phyloP scores from a whole-genome alignment of 2,329 filamentous ascomycete genomes.

The Apiospora saccharicola region DNA sequence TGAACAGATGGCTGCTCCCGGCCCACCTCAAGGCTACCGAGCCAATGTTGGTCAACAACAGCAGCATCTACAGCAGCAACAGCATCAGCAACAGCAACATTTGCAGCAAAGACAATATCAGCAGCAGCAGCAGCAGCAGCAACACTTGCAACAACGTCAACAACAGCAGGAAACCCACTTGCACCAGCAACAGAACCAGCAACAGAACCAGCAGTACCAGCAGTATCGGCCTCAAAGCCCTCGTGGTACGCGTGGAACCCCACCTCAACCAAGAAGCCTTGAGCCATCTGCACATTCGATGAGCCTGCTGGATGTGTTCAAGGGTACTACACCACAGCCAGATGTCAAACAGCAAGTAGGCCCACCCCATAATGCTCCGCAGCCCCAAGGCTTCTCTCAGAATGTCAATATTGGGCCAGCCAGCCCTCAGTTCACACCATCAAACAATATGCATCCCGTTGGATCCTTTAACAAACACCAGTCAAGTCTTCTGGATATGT shows the following conservation, averaged over 20 bases:
- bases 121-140: conserved; percentile 30
- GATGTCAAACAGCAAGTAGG: conserved; percentile 21
- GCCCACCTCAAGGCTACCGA: conserved; percentile 12
- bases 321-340: conserved; percentile 41
- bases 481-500: conserved; percentile 60
- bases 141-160: conserved; percentile 30
- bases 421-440: conserved; percentile 18
- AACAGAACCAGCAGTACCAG: conserved; percentile 33
- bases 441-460: conserved; percentile 29
- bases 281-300: conserved; percentile 39
- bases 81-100: conserved; percentile 4
- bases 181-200: conserved; percentile 40
- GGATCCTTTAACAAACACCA: conserved; percentile 51
- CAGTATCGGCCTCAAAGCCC: conserved; percentile 31
- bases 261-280: conserved; percentile 28
- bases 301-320: conserved; percentile 51
- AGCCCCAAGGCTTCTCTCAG: conserved; percentile 21
- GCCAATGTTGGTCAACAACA: conserved; percentile 23
- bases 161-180: conserved; percentile 35
- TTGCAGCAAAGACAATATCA: conserved; percentile 25
- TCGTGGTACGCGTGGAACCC: conserved; percentile 27
- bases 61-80: conserved; percentile 20
- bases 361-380: background rate
- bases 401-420: conserved; percentile 23
- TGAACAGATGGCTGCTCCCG: conserved; percentile 32